Evolutionary conservation across 768 basidiomycete genomes (phyloP).

Genomic region (Agrocybe praecox): DNA sequence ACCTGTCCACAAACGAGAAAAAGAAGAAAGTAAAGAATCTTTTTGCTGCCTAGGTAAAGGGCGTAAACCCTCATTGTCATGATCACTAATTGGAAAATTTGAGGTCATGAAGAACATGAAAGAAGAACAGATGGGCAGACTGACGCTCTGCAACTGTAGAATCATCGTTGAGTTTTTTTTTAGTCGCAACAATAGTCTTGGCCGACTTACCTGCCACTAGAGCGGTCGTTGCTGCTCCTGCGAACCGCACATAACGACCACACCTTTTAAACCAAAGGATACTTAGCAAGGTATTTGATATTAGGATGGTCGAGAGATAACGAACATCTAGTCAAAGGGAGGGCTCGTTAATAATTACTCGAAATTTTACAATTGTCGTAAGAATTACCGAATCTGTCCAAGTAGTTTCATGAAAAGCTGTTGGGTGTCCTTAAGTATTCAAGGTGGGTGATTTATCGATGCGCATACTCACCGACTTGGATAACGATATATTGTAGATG

Average conservation of each 20-base stretch:
- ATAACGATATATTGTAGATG: conserved; percentile 24
- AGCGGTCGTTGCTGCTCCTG: conserved; percentile 21
- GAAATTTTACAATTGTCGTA: background rate
- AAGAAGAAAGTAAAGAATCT: conserved; percentile 18
- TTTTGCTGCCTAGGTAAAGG: conserved; percentile 21
- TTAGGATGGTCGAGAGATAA: background rate
- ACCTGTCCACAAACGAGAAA: conserved; percentile 18
- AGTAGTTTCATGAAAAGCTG: conserved; percentile 23
- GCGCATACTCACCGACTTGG: conserved; percentile 19
- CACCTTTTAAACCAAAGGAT: conserved; percentile 13
- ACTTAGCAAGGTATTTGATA: too few relatives aligned
- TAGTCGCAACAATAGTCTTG: background rate
- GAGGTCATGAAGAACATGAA: background rate
- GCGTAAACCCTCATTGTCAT: conserved; percentile 27
- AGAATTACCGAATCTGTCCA: conserved; percentile 21
- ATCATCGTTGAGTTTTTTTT: background rate
- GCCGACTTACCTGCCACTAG: conserved; percentile 19
- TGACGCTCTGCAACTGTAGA: conserved; percentile 18
- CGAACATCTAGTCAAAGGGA: conserved; percentile 13
- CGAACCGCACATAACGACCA: conserved; percentile 23
- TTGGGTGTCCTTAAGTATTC: background rate
- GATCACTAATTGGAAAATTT: conserved; percentile 10
- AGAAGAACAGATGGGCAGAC: background rate
- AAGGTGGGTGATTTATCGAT: background rate
- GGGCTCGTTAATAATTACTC: background rate